These are phyloP conservation scores for Phytopythium boreale DNA, from an alignment of 352 stramenopile species.

Conservation along the genomic window DNA sequence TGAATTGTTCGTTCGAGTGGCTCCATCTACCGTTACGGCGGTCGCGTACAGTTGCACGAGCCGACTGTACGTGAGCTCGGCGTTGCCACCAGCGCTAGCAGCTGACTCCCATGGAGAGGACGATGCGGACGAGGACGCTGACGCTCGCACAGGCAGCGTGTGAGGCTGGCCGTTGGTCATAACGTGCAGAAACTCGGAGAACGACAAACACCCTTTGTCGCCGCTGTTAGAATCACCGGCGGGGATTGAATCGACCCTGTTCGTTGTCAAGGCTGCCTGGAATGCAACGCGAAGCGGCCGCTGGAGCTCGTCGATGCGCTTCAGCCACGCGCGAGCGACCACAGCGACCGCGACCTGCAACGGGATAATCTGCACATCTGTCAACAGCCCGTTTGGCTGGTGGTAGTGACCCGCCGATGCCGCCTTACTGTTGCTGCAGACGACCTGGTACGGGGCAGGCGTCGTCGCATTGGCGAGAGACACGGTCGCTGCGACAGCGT, in stretches of 20 bases:
- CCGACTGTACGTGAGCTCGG: conserved; percentile 10
- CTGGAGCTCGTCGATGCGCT: conserved; percentile 20
- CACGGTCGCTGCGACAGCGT: conserved; percentile 17
- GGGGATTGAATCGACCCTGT: neutral
- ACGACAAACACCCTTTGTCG: conserved; percentile 18
- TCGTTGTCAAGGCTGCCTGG: conserved; percentile 13
- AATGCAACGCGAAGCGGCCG: conserved; percentile 24
- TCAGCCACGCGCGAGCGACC: conserved; percentile 29
- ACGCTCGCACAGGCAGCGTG: neutral
- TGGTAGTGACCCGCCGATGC: neutral
- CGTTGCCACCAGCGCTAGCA: neutral
- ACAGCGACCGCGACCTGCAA: conserved; percentile 30
- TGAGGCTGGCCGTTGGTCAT: conserved; percentile 18
- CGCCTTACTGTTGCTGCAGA: neutral
- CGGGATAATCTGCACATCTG: conserved; percentile 24
- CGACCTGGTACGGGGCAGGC: conserved; percentile 22
- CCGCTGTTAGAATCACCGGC: neutral
- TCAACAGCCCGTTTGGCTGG: conserved; percentile 26
- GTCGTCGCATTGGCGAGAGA: conserved; percentile 24
- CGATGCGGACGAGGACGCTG: neutral
- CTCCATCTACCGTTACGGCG: neutral
- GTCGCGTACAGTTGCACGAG: conserved; percentile 31
- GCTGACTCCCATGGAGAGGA: neutral
- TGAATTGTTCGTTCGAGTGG: neutral
- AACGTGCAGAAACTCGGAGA: conserved; percentile 37